A percentile compares a stretch with the other conserved stretches of the same genome.
Conservation (phyloP, 139 green algal species). For the Bryopsis sp. region DNA sequence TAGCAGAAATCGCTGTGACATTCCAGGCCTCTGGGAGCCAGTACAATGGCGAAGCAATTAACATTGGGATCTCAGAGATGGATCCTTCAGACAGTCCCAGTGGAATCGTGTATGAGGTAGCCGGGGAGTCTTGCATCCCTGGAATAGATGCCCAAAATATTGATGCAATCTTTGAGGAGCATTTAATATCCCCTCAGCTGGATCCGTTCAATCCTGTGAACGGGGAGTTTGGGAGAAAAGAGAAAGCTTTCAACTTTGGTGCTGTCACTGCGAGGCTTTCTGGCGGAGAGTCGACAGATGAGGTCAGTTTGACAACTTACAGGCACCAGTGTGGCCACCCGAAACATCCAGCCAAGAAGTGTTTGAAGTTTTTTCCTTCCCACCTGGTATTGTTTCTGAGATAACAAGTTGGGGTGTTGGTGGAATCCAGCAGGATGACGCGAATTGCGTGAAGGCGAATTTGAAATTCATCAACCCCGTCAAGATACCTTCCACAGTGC, state of each 20-base stretch:
- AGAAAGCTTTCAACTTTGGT: slow-evolving; percentile 65
- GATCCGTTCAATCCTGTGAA: slow-evolving; percentile 45
- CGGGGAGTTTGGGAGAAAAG: slow-evolving; percentile 43
- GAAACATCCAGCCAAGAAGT: neutral
- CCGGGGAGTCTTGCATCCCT: slow-evolving; percentile 64
- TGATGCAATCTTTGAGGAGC: slow-evolving; percentile 74
- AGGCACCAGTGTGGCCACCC: too few relatives aligned
- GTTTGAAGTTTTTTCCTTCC: neutral
- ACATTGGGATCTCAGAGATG: slow-evolving; percentile 21
- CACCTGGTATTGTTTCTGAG: too few relatives aligned
- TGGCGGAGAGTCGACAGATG: neutral
- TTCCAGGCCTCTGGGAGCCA: slow-evolving; percentile 44
- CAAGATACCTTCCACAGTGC: slow-evolving; percentile 68
- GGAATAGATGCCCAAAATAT: slow-evolving; percentile 57
- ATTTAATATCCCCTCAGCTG: slow-evolving; percentile 42
- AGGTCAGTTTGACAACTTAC: too few relatives aligned
- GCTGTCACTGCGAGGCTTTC: slow-evolving; percentile 50
- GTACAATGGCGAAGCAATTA: slow-evolving; percentile 14
- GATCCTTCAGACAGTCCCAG: slow-evolving; percentile 16
- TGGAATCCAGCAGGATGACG: too few relatives aligned
- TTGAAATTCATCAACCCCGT: slow-evolving; percentile 70
- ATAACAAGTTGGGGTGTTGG: too few relatives aligned
- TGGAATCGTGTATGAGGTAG: slow-evolving; percentile 59
- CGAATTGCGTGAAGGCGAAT: slow-evolving; percentile 42
- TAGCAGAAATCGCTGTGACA: slow-evolving; percentile 40